Conservation (phyloP, 352 stramenopile genomes). For the Phytopythium mirpurense region DNA sequence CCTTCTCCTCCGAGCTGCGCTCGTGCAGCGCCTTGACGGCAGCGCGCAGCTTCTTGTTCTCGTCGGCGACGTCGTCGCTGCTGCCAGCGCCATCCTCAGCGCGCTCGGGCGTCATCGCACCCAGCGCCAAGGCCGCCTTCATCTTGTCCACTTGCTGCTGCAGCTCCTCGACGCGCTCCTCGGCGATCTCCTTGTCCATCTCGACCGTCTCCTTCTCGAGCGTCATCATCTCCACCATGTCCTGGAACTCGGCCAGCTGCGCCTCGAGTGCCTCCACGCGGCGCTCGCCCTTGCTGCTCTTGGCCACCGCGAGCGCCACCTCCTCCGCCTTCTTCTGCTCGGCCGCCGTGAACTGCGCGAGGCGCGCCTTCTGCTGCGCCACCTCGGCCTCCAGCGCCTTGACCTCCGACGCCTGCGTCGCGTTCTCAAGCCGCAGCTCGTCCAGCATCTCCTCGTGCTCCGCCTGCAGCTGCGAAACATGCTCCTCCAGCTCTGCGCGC, state of each 20-base stretch:
- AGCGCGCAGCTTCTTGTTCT: constrained; percentile 80
- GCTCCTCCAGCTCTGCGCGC: constrained; percentile 57
- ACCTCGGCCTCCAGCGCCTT: constrained; percentile 63
- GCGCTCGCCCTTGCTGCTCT: constrained; percentile 56
- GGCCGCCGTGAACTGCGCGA: constrained; percentile 51
- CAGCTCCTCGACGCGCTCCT: constrained; percentile 76
- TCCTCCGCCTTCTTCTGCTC: constrained; percentile 82
- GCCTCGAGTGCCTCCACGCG: constrained; percentile 66
- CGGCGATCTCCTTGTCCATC: constrained; percentile 87
- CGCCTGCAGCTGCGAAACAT: constrained; percentile 43
- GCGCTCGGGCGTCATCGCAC: constrained; percentile 33
- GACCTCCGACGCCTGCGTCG: constrained; percentile 50
- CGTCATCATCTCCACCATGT: constrained; percentile 81
- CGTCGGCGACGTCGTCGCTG: constrained; percentile 45
- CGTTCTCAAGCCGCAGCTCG: constrained; percentile 52
- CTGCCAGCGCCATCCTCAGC: constrained; percentile 11
- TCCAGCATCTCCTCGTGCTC: constrained; percentile 54
- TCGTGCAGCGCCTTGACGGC: constrained; percentile 84
- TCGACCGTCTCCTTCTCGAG: constrained; percentile 86
- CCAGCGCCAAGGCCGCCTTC: constrained; percentile 54
- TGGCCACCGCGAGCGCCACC: constrained; percentile 60
- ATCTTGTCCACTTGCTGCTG: constrained; percentile 70
- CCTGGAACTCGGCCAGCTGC: constrained; percentile 66
- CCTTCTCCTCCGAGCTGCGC: constrained; percentile 72
- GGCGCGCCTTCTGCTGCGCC: constrained; percentile 59